Evolutionary conservation across 805 yeast species (phyloP), one percentile per base, ranked within the genome.

Genomic region (Grigorovia transvaalensis): DNA sequence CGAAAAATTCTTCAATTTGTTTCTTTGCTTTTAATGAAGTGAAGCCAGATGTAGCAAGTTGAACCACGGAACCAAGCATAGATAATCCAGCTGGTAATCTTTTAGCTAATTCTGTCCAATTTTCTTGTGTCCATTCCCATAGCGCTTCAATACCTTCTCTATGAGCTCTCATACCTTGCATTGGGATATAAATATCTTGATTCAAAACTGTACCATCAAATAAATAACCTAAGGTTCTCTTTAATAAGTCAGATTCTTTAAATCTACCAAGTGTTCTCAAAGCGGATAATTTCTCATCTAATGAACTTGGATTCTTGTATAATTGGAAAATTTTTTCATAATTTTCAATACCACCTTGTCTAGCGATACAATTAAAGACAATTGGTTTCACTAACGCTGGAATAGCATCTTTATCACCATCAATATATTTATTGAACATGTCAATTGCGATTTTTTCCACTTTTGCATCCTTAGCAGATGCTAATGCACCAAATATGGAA

Each of bases 71-170:
- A 19, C 91, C 85, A 60, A 91, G 74, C 87, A 89, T 80, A 23
- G 88, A 76, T 56, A 84, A 76, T 12, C 88, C 84, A 15, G 95
- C 88, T 49, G 97, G 96, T 64, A 88, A 77, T 61, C 76, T 72
- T 65, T 79, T 75, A 59, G 71, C 70, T 54, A 91, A 64, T 46
- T 72, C 76, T 52, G 80, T 88, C 91, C 95, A 91, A 68, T 90
- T 82, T 13, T 54, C 61, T 60, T 77, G 75, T 59, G 81, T 63
- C 96, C 96, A 91, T 17, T 62, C 51, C 88, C 90, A 90, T 57
- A 84, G 70, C 12, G 80, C 77, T 57, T 79, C 79, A 53, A 84
- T 73, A 71, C 96, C 95, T 45, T 71, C 74, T 50, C 71, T 74
- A 60, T 81, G 81, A 15, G 77, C 62, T 60, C 84, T 74, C 72